These are phyloP conservation scores for Xylaria sp. DNA, from an alignment of 2,329 filamentous ascomycete species.

Conservation along the genomic window DNA sequence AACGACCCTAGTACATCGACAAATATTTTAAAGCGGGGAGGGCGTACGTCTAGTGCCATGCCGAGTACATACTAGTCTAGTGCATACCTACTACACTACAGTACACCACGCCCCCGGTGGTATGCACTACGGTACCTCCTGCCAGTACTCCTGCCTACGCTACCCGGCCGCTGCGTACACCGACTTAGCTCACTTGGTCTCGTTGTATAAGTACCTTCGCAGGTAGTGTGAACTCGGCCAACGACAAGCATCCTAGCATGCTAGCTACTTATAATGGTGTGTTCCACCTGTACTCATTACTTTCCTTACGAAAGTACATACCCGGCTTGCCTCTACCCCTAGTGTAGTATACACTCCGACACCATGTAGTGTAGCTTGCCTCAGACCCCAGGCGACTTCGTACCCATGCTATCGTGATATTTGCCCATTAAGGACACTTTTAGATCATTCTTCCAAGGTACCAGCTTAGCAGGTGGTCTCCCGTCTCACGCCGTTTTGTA, in stretches of 20 bases:
- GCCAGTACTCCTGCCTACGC: no score
- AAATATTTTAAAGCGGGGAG: constrained; percentile 28
- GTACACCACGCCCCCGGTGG: background rate
- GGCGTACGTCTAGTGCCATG: constrained; percentile 21
- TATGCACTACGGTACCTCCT: background rate
- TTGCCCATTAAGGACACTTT: constrained; percentile 17
- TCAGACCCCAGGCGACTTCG: constrained; percentile 12
- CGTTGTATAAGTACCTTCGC: background rate
- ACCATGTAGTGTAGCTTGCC: background rate
- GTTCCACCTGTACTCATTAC: constrained; percentile 8
- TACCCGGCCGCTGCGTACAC: constrained; percentile 5
- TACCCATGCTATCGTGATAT: constrained; percentile 22
- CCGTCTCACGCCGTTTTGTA: background rate
- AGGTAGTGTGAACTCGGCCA: constrained; percentile 3
- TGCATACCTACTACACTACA: no score
- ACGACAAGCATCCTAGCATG: constrained; percentile 17
- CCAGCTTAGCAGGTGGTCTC: background rate
- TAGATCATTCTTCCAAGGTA: background rate
- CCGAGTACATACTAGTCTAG: background rate
- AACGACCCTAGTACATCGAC: constrained; percentile 12
- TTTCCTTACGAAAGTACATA: constrained; percentile 2
- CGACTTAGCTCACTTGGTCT: constrained; percentile 23
- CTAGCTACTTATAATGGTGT: constrained; percentile 14
- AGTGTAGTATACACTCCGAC: background rate
- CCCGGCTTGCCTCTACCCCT: background rate